Evolutionary conservation across 768 basidiomycete genomes (phyloP).

Genomic region (Tricholoma terreum): DNA sequence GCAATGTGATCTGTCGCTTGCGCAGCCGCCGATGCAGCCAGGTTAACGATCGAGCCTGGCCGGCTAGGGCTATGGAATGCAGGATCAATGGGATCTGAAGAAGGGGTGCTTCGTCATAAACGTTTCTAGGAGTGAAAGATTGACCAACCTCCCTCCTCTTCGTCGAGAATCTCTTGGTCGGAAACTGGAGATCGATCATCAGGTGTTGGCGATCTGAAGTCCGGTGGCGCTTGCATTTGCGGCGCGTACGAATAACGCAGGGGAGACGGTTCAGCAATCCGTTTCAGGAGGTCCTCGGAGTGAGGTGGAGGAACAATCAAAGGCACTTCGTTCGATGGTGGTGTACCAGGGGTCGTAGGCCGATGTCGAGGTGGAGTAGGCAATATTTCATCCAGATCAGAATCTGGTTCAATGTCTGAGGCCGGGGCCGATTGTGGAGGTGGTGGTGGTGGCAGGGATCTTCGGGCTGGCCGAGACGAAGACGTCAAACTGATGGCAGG

Average conservation of each 20-base stretch:
- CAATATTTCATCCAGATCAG: constrained; percentile 32
- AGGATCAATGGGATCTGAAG: constrained; percentile 68
- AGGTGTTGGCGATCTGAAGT: constrained; percentile 11
- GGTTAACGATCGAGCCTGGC: constrained; percentile 30
- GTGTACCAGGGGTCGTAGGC: constrained; percentile 12
- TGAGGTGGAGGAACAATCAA: constrained; percentile 21
- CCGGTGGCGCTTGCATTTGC: neutral
- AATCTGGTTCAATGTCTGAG: constrained; percentile 27
- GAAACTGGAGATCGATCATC: constrained; percentile 18
- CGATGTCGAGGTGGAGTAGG: constrained; percentile 28
- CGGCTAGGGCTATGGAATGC: constrained; percentile 53
- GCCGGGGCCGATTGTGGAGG: constrained; percentile 8
- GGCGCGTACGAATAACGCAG: constrained; percentile 12
- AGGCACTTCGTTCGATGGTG: constrained; percentile 15
- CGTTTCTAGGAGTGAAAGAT: neutral
- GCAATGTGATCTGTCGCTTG: constrained; percentile 6
- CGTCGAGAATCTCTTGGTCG: constrained; percentile 49
- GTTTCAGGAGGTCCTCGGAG: constrained; percentile 5
- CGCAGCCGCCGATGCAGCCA: constrained; percentile 10
- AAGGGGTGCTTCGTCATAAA: constrained; percentile 3
- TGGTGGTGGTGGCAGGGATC: constrained; percentile 16
- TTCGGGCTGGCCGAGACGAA: constrained; percentile 10
- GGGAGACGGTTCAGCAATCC: constrained; percentile 11
- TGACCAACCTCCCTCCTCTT: constrained; percentile 59
- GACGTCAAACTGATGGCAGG: neutral